Evolutionary conservation across 1,284 basidiomycete genomes (phyloP), one percentile per base, ranked within the genome.

Genomic region (Marasmius oreades): DNA sequence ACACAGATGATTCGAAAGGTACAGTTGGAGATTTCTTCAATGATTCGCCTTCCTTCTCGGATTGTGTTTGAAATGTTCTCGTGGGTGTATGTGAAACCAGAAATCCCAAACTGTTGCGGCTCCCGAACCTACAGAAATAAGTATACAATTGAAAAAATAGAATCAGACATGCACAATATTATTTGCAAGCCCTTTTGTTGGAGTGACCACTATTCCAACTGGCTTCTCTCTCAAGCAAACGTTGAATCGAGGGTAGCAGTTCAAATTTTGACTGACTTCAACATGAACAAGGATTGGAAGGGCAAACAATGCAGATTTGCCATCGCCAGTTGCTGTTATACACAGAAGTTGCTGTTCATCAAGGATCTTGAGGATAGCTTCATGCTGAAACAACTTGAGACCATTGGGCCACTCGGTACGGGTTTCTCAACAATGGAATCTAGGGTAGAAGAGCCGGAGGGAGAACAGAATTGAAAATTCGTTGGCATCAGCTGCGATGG

Each of bases 321-420:
- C 58, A 69, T 74, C 37, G 70, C 74, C 57, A 79, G 81, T 31
- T 6, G 53, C 54, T 11, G 57, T 56, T 26, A 52, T 33, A 33
- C 20, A 20, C 14, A 60, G 26, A 1, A 60, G 23, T 18, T 60
- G 39, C 6, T 36, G 11, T 12, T 46, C 23, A 31, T 57, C 53
- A 16, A 60, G 59, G 34, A 60, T 24, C 0, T 31, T 28, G 4
- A 37, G 22, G 10, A 60, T 46, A 39, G 26, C 16, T 16, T 57
- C 24, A 8, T 23, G 12, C 36, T 57, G 51, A 23, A 24, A 36
- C n/a, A 22, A 12, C 12, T 33, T 11, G n/a, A 57, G 42, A 33
- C 55, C 42, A 20, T 46, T 23, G 6, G 18, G 18, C 50, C 51
- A 57, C 39, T 57, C 6, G 42, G 55, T 10, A 57, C 36, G 23